Evolutionary conservation across 2,329 filamentous ascomycete genomes (phyloP).

Genomic region (Colletotrichum tamarilloi): DNA sequence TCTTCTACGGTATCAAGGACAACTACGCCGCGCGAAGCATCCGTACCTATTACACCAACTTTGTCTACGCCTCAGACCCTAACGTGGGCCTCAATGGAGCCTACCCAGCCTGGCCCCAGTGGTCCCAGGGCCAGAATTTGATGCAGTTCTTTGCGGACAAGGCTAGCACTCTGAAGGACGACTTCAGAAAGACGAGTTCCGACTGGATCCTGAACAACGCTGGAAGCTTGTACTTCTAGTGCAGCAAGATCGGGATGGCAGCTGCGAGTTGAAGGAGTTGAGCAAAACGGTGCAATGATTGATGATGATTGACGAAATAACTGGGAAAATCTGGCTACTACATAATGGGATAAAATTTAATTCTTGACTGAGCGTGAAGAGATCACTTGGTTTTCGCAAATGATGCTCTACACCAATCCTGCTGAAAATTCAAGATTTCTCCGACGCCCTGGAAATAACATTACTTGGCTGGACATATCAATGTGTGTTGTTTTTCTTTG

Average conservation of each 20-base stretch:
- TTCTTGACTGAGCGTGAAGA: background rate
- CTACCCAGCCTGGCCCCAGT: conserved; percentile 54
- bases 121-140: conserved; percentile 60
- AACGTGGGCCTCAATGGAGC: conserved; percentile 63
- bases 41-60: conserved; percentile 76
- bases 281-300: background rate
- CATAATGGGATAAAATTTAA: background rate
- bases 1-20: conserved; percentile 62
- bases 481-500: too few relatives aligned
- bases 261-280: background rate
- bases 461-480: too few relatives aligned
- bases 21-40: conserved; percentile 44
- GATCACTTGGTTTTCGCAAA: too few relatives aligned
- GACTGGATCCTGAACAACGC: conserved; percentile 39
- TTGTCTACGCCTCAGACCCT: conserved; percentile 77
- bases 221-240: background rate
- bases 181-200: conserved; percentile 49
- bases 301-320: background rate
- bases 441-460: too few relatives aligned
- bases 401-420: too few relatives aligned
- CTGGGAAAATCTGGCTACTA: background rate
- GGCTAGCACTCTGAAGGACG: conserved; percentile 48
- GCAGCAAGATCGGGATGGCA: too few relatives aligned
- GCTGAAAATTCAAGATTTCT: too few relatives aligned
- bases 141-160: conserved; percentile 55